Base-by-base conservation (phyloP, 1,139 yeast species). In the Dujonia santamariae region DNA sequence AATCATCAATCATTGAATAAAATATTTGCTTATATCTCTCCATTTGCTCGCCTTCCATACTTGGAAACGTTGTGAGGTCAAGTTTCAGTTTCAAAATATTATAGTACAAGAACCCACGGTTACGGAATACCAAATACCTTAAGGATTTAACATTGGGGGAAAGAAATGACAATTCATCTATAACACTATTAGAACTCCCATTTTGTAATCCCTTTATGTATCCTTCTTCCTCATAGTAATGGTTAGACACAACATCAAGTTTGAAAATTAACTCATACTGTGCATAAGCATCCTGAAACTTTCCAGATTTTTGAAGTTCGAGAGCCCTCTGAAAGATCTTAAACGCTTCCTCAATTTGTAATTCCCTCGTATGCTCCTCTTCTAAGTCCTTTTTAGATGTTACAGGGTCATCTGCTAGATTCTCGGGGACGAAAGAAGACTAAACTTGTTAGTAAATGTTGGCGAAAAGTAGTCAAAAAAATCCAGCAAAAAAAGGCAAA, bases 341-440 rank as follows among this genome's bases (percentile, higher is more conserved):
- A 54, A 84, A 82, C 3, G 96, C 95, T 50, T 84, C 85, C 56
- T 94, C 98, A 13, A 92, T 80, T 65, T 87, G 78, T 25, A 75
- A 82, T 50, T 92, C 98, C 37, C 96, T 63, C 1, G 97, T 84
- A 49, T 88, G 95, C 45, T 87, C 92, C 45, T 88, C 96, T 43
- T 85, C 95, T 31, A 75, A 63, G 35, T 71, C 75, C 41, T 66
- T 65, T 40, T 67, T 65, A 28, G 69, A 57, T 4, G 51, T 41
- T 8, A 74, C 60, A 31, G 82, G 85, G 50, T 86, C 95, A 40
- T 82, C 90, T 31, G 76, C 73, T 33, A 82, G 60, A 51, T 92
- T 92, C 31, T 90, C 68, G 3, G 97, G 96, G 19, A 79, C 72
- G 55, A 92, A 92, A 7, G 80, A 70, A 30, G 94, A 83, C 84